phyloP scores from a whole-genome alignment of 257 asterid species.

The Plantago major region DNA sequence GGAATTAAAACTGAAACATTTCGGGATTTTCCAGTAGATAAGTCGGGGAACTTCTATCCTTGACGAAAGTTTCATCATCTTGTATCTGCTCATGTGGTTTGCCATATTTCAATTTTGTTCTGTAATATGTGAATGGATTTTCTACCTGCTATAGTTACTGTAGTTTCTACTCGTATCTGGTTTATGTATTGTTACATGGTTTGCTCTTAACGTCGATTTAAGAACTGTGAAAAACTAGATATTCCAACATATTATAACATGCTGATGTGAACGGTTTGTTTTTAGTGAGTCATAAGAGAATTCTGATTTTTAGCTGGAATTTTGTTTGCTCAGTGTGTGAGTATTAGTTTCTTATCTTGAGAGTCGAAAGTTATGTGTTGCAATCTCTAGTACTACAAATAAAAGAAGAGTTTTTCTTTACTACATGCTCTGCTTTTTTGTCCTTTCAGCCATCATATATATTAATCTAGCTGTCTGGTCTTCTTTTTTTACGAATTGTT shows the following conservation, averaged over 20 bases:
- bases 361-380: no score
- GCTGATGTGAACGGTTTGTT: no score
- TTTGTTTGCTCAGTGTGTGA: no score
- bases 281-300: no score
- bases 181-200: no score
- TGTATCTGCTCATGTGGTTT: background rate
- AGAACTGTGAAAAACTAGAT: background rate
- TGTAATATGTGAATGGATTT: background rate
- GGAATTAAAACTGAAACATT: no score
- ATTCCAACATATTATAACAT: background rate
- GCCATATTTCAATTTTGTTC: background rate
- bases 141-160: background rate
- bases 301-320: no score
- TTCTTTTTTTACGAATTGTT: no score
- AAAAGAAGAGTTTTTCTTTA: background rate
- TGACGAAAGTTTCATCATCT: background rate
- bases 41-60: background rate
- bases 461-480: no score
- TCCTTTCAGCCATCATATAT: background rate
- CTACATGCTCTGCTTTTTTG: background rate
- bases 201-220: background rate
- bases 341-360: no score
- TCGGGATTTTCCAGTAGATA: no score
- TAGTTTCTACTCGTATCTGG: no score
- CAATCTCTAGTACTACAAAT: background rate